Evolutionary conservation across 305 asterid species (phyloP).

Genomic region (Vinca major): DNA sequence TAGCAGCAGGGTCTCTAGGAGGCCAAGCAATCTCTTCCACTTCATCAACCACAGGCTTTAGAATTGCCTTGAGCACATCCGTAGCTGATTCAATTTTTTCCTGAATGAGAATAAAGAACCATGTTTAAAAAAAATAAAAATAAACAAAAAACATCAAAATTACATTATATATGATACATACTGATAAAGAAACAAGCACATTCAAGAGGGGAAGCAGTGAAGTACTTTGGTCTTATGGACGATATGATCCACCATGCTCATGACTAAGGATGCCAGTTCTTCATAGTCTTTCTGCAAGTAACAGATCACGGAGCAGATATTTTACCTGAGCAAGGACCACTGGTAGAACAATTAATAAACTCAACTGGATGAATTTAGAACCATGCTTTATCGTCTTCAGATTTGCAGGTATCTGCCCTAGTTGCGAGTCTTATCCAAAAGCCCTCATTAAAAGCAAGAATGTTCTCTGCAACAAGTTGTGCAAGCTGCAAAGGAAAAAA

Average conservation of each 20-base stretch:
- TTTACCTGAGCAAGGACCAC: constrained; percentile 11
- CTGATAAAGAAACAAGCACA: constrained; percentile 1
- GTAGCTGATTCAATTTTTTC: constrained; percentile 80
- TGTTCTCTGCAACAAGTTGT: constrained; percentile 75
- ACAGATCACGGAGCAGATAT: constrained; percentile 22
- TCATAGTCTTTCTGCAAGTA: constrained; percentile 72
- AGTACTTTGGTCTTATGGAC: constrained; percentile 80
- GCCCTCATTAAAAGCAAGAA: constrained; percentile 82
- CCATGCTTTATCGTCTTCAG: constrained; percentile 90
- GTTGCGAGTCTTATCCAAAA: constrained; percentile 94
- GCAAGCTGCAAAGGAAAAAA: constrained; percentile 45
- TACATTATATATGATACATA: not conserved
- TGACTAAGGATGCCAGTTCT: constrained; percentile 64
- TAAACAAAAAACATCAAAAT: constrained; percentile 2
- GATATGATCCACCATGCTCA: constrained; percentile 68
- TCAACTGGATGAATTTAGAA: constrained; percentile 25
- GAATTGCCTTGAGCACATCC: constrained; percentile 74
- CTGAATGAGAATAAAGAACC: constrained; percentile 31
- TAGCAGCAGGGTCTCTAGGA: constrained; percentile 65
- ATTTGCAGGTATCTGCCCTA: constrained; percentile 82
- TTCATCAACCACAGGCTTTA: constrained; percentile 59
- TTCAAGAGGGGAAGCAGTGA: constrained; percentile 15
- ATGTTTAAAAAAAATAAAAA: constrained; percentile 5
- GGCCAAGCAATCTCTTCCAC: constrained; percentile 79
- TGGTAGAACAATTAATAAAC: constrained; percentile 12